Evolutionary conservation across 176 grass and related monocot genomes (phyloP), one percentile per base, ranked within the genome.

Genomic region (Carex littledalei): DNA sequence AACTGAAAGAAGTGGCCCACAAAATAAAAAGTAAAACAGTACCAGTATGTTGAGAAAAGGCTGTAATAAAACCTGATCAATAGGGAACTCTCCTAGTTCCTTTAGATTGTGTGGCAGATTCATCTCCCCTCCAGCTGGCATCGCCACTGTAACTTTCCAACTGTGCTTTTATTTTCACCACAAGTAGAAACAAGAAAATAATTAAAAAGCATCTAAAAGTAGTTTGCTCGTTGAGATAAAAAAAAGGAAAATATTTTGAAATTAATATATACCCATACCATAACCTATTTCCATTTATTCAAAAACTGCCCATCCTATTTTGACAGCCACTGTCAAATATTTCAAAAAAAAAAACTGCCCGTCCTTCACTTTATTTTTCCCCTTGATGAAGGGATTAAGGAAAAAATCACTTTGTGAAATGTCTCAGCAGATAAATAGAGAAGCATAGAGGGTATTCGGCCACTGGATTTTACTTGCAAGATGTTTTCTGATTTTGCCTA

Each of bases 91-190:
- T 86, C 90, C 89, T 11, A 95, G 85, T 89, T 87, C 84, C 80
- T 80, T 94, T 58, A 99, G 91, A 79, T 89, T 91, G 85, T 95
- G 87, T 70, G 93, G 96, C 35, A 94, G 83, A 75, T 92, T 80
- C 73, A 94, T 62, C 80, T 86, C 85, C 88, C 93, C 82, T 78
- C 70, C 88, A 74, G 84, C 88, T 64, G 93, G 89, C 91, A 94
- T 91, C 37, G 87, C 85, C 85, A 99, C 87, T 52, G 84, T 88
- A 78, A 95, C 84, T 57, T 91, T 87, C 96, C 93, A 99, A 94
- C 96, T 95, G 90, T 87, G 86, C 35, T 49, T 84, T 85, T 35
- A 89, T 35, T 62, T 56, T 41, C 63, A 78, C 17, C 82, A 82
- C 0, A 35, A 67, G 26, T 9, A 22, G 75, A 62, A 17, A 82